Percentiles rank a stretch among this genome's conserved stretches.
These are phyloP conservation scores for Suillus alpinus DNA, from an alignment of 768 basidiomycete species.

Conservation along the genomic window DNA sequence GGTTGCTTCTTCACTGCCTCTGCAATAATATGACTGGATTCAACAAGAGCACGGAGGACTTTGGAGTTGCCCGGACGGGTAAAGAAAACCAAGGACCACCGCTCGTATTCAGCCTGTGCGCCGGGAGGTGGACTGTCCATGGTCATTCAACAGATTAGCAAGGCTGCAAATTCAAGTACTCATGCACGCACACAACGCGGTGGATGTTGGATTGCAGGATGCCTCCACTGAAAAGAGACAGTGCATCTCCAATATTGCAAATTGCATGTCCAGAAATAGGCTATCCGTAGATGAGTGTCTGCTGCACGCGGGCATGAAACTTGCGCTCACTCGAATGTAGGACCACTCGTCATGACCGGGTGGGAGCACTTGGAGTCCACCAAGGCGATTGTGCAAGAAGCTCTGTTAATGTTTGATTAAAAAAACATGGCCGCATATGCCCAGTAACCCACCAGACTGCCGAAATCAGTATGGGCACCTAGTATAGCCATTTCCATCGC, in stretches of 20 bases:
- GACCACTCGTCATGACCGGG: conserved; percentile 63
- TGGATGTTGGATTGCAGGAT: conserved; percentile 64
- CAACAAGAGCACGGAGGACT: conserved; percentile 47
- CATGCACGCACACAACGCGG: conserved; percentile 41
- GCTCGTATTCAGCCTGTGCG: conserved; percentile 45
- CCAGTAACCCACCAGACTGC: conserved; percentile 49
- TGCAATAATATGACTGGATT: conserved; percentile 50
- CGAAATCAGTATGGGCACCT: conserved; percentile 72
- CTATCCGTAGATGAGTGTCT: conserved; percentile 17
- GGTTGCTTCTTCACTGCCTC: conserved; percentile 34
- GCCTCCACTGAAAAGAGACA: conserved; percentile 61
- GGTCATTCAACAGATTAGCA: neutral
- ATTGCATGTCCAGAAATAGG: conserved; percentile 56
- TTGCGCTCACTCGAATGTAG: conserved; percentile 54
- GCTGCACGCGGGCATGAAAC: neutral
- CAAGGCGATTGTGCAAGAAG: conserved; percentile 67
- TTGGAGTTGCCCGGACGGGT: conserved; percentile 56
- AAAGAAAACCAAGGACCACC: conserved; percentile 72
- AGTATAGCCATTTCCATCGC: conserved; percentile 35
- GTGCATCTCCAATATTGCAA: conserved; percentile 62
- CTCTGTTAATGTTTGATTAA: conserved; percentile 34
- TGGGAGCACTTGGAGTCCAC: conserved; percentile 66
- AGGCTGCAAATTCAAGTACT: neutral
- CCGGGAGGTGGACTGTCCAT: conserved; percentile 48
- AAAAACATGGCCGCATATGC: no score